Percentiles rank a stretch among this genome's conserved stretches.
These are phyloP conservation scores for Backusella psychrophila DNA, from an alignment of 192 early-diverging fungal species.

Conservation along the genomic window DNA sequence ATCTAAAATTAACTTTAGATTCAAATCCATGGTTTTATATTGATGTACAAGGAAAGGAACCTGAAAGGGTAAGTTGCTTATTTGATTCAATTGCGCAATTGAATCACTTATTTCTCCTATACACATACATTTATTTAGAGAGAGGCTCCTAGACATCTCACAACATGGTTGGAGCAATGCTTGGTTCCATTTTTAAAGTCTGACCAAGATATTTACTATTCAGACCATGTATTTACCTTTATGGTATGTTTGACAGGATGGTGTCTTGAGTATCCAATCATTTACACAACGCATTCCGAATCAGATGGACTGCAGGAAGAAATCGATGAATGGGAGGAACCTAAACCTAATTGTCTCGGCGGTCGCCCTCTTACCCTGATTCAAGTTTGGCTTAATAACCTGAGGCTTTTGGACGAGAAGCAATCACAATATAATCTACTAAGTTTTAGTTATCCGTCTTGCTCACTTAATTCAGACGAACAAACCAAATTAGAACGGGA, in stretches of 20 bases:
- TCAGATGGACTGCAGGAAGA: slow-evolving; percentile 5
- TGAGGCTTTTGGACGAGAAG: not conserved
- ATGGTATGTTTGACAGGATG: slow-evolving; percentile 37
- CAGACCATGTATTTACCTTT: slow-evolving; percentile 15
- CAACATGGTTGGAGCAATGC: not conserved
- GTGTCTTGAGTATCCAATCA: slow-evolving; percentile 31
- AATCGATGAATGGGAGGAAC: slow-evolving; percentile 26
- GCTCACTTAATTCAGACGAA: not conserved
- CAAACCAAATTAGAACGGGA: not conserved
- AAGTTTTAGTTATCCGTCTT: slow-evolving; percentile 26
- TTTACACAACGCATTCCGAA: slow-evolving; percentile 24
- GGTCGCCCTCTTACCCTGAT: not conserved
- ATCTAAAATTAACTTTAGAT: slow-evolving; percentile 4
- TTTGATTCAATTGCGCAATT: not conserved
- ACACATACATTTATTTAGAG: not conserved
- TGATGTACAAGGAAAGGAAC: slow-evolving; percentile 19
- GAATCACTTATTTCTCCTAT: not conserved
- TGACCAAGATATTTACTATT: not conserved
- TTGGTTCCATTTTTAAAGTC: slow-evolving; percentile 12
- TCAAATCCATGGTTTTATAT: slow-evolving; percentile 5
- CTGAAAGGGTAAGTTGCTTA: slow-evolving; percentile 14
- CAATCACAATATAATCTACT: slow-evolving; percentile 4
- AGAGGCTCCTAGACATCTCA: not conserved
- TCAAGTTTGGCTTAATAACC: not conserved
- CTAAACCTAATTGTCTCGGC: slow-evolving; percentile 26